A percentile compares a stretch with the other conserved stretches of the same genome.
Evolutionary conservation across 352 stramenopile genomes (phyloP).

Genomic region (Phytophthora palmivora): DNA sequence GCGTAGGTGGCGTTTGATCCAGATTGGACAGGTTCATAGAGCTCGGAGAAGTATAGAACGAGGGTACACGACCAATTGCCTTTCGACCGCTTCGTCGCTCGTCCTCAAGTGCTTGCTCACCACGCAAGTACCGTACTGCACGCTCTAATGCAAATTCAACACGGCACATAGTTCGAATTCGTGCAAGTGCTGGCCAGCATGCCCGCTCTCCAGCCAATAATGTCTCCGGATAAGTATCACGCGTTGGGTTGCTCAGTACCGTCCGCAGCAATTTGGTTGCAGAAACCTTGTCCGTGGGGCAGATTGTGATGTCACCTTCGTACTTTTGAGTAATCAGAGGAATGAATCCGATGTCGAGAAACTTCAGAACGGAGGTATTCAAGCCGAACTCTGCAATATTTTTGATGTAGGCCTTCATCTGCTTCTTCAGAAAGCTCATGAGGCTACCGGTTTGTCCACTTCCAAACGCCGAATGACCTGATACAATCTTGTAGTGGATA

Average conservation of each 20-base stretch:
- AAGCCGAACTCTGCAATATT: conserved; percentile 87
- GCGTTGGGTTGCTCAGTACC: conserved; percentile 84
- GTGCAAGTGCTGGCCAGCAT: conserved; percentile 93
- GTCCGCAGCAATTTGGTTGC: conserved; percentile 81
- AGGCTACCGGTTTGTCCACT: conserved; percentile 85
- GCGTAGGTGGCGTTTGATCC: conserved; percentile 48
- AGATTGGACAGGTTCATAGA: conserved; percentile 86
- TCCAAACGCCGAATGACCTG: conserved; percentile 71
- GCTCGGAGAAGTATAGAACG: conserved; percentile 89
- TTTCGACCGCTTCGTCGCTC: conserved; percentile 74
- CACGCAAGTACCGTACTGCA: conserved; percentile 79
- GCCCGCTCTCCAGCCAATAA: conserved; percentile 92
- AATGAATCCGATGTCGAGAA: conserved; percentile 83
- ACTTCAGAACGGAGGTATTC: conserved; percentile 86
- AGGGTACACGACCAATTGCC: conserved; percentile 80
- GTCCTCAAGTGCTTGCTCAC: conserved; percentile 85
- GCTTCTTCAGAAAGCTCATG: conserved; percentile 96
- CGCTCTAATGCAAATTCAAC: conserved; percentile 97
- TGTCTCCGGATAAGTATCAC: conserved; percentile 65
- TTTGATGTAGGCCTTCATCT: conserved; percentile 93
- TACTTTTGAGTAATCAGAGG: conserved; percentile 94
- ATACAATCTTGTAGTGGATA: conserved; percentile 89
- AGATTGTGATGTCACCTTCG: conserved; percentile 98
- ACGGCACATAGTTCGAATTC: conserved; percentile 96
- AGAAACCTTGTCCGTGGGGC: conserved; percentile 91